These are phyloP conservation scores for Apiospora kogelbergensis DNA, from an alignment of 2,329 filamentous ascomycete genomes.

Conservation along the genomic window DNA sequence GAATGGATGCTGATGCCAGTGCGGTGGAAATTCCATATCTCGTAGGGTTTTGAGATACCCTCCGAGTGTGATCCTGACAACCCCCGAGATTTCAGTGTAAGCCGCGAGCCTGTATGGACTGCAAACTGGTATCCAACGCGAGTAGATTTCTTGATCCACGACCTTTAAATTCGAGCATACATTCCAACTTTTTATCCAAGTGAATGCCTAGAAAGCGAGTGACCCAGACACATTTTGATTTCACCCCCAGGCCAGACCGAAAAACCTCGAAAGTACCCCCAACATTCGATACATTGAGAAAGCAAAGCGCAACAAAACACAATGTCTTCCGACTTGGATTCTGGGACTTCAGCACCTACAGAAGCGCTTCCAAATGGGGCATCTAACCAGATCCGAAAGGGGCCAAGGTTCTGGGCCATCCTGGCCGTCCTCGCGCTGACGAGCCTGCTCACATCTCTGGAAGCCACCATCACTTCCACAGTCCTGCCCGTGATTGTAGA, in stretches of 20 bases:
- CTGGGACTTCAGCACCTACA: not conserved
- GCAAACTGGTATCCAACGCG: too few relatives aligned
- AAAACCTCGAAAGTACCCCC: too few relatives aligned
- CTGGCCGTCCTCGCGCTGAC: not conserved
- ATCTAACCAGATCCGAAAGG: not conserved
- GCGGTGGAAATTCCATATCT: not conserved
- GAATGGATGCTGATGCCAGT: too few relatives aligned
- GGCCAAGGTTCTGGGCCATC: not conserved
- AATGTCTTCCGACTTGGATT: not conserved
- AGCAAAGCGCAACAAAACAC: too few relatives aligned
- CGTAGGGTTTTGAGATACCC: not conserved
- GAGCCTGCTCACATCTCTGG: not conserved
- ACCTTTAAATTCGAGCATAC: too few relatives aligned
- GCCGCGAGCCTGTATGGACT: not conserved
- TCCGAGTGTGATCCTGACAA: not conserved
- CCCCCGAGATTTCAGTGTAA: not conserved
- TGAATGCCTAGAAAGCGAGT: too few relatives aligned
- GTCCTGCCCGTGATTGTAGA: not conserved
- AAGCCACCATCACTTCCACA: not conserved
- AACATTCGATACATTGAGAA: too few relatives aligned
- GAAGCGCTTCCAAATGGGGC: not conserved
- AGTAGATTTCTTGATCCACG: too few relatives aligned
- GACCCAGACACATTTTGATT: too few relatives aligned
- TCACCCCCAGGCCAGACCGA: too few relatives aligned
- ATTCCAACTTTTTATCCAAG: too few relatives aligned